A percentile compares a stretch with the other conserved stretches of the same genome.
phyloP scores from a whole-genome alignment of 139 green algal species.

The Chloropicon primus region DNA sequence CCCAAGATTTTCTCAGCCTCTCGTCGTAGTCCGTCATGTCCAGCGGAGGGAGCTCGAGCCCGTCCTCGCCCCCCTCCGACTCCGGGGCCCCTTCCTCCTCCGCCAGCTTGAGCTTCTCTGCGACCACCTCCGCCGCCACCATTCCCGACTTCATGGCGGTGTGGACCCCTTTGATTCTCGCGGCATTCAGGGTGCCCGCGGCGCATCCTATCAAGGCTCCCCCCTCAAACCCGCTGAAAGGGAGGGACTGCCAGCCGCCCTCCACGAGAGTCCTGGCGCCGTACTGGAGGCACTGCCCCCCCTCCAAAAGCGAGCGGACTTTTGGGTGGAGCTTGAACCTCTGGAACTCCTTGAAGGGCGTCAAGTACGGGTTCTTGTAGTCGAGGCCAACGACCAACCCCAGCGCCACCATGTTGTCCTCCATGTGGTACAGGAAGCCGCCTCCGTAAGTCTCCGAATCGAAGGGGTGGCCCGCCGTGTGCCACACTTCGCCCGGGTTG shows the following conservation, averaged over 20 bases:
- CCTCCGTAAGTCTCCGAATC: slow-evolving; percentile 61
- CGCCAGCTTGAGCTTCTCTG: slow-evolving; percentile 38
- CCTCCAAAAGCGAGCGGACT: slow-evolving; percentile 56
- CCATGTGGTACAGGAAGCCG: slow-evolving; percentile 88
- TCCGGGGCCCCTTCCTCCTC: slow-evolving; percentile 1
- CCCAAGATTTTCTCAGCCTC: slow-evolving; percentile 5
- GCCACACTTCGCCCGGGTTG: slow-evolving; percentile 52
- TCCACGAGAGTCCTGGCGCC: slow-evolving; percentile 80
- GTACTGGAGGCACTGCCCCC: slow-evolving; percentile 77
- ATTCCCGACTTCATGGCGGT: slow-evolving; percentile 89
- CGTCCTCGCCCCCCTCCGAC: background rate
- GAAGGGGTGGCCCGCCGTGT: slow-evolving; percentile 76
- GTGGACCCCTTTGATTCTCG: slow-evolving; percentile 83
- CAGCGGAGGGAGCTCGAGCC: slow-evolving; percentile 12
- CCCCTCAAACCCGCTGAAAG: slow-evolving; percentile 68
- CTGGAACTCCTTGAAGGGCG: slow-evolving; percentile 70
- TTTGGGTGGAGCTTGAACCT: slow-evolving; percentile 70
- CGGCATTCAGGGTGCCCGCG: slow-evolving; percentile 84
- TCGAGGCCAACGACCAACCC: slow-evolving; percentile 76
- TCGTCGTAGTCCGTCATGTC: slow-evolving; percentile 38
- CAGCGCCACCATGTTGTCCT: slow-evolving; percentile 52
- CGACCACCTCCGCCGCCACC: slow-evolving; percentile 60
- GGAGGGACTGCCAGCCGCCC: slow-evolving; percentile 77
- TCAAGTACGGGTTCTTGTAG: slow-evolving; percentile 76
- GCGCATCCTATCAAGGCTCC: slow-evolving; percentile 81